phyloP scores from a whole-genome alignment of 2,329 filamentous ascomycete genomes.

The Penicillium sclerotiorum region DNA sequence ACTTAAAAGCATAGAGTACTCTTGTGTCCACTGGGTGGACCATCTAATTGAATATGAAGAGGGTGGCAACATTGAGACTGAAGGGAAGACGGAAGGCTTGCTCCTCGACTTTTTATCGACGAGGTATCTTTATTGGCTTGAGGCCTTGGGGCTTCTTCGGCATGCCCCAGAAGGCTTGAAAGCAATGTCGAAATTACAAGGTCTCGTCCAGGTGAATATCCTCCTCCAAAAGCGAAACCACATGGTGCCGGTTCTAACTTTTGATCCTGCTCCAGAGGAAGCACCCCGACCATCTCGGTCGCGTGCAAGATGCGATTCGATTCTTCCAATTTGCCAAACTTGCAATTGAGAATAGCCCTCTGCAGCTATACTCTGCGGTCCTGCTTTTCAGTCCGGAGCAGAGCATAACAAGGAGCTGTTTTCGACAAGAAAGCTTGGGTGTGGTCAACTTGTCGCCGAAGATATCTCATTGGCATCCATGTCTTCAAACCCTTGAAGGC shows the following conservation, averaged over 20 bases:
- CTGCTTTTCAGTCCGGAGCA: background rate
- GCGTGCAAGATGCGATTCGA: background rate
- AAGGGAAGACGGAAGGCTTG: constrained; percentile 16
- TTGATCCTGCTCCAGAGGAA: too few relatives aligned
- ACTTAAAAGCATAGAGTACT: constrained; percentile 32
- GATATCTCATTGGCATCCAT: background rate
- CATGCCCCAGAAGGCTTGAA: constrained; percentile 17
- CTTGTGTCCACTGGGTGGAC: constrained; percentile 39
- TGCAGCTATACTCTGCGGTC: background rate
- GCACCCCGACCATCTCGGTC: background rate
- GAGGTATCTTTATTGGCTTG: constrained; percentile 32
- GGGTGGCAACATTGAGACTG: background rate
- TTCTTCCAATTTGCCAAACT: background rate
- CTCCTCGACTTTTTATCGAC: constrained; percentile 23
- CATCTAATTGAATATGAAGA: constrained; percentile 27
- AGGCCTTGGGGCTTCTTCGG: constrained; percentile 29
- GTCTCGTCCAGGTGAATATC: constrained; percentile 13
- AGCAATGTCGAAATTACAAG: constrained; percentile 22
- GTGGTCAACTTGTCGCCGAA: background rate
- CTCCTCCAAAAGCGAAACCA: background rate
- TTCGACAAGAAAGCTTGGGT: background rate
- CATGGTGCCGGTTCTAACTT: background rate
- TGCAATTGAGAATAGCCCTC: background rate
- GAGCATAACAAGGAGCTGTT: background rate
- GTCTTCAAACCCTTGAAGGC: background rate